Conservation (phyloP, 306 rosid genomes). For the Quercus dentata region DNA sequence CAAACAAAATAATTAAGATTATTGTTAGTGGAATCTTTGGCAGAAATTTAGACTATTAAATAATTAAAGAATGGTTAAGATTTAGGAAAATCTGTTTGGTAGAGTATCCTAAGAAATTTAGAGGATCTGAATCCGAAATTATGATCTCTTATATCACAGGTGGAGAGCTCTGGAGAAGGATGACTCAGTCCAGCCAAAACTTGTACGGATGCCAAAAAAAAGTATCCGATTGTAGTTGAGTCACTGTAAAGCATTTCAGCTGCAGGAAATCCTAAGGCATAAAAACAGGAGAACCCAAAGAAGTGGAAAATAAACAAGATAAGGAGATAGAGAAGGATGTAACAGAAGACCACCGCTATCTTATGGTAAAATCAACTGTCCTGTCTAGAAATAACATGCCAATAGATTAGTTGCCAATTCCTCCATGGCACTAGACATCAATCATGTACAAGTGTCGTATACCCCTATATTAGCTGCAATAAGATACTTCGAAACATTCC, state of each 20-base stretch:
- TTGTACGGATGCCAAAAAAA: constrained; percentile 87
- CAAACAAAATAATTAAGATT: too few relatives aligned
- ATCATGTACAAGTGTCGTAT: background rate
- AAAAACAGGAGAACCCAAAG: background rate
- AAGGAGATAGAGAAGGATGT: background rate
- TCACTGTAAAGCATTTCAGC: constrained; percentile 16
- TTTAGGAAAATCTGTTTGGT: too few relatives aligned
- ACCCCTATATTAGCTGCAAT: too few relatives aligned
- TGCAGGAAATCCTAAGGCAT: background rate
- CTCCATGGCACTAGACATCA: background rate
- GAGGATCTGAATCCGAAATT: background rate
- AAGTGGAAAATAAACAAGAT: background rate
- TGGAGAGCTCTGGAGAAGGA: constrained; percentile 73
- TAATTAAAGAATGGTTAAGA: too few relatives aligned
- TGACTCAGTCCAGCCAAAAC: constrained; percentile 73
- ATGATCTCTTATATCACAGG: constrained; percentile 29
- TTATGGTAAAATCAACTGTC: background rate
- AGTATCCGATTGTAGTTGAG: constrained; percentile 60
- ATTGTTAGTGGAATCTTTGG: too few relatives aligned
- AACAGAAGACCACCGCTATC: background rate
- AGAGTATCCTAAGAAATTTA: too few relatives aligned
- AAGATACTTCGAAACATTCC: background rate
- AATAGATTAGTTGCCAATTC: background rate
- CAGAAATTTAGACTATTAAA: too few relatives aligned
- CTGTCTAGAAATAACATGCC: background rate